These are phyloP conservation scores for Diaporthe citrichinensis DNA, from an alignment of 2,329 filamentous ascomycete species.

Conservation along the genomic window DNA sequence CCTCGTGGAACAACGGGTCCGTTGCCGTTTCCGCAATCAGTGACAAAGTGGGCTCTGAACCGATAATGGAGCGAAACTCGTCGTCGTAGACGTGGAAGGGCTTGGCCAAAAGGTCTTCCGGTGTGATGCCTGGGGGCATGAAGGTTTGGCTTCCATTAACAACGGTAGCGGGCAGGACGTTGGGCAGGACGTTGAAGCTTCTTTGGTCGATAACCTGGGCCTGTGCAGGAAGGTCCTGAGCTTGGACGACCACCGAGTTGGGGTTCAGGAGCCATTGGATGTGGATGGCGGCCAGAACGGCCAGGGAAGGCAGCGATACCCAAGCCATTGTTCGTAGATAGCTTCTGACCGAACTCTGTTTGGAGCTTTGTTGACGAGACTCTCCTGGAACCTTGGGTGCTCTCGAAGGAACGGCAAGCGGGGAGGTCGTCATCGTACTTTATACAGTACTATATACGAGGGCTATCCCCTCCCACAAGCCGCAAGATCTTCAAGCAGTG, in stretches of 20 bases:
- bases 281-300: slow-evolving; percentile 36
- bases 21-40: slow-evolving; percentile 60
- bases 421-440: slow-evolving; percentile 24
- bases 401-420: background rate
- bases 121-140: slow-evolving; percentile 59
- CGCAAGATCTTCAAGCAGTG: slow-evolving; percentile 16
- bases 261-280: slow-evolving; percentile 38
- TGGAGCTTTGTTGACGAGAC: background rate
- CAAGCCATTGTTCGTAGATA: slow-evolving; percentile 40
- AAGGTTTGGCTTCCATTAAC: slow-evolving; percentile 56
- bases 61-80: slow-evolving; percentile 65
- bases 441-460: slow-evolving; percentile 2
- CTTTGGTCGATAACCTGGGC: slow-evolving; percentile 61
- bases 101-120: slow-evolving; percentile 54
- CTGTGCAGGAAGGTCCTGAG: slow-evolving; percentile 48
- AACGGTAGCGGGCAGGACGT: slow-evolving; percentile 54
- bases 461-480: slow-evolving; percentile 3
- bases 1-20: slow-evolving; percentile 69
- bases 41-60: slow-evolving; percentile 62
- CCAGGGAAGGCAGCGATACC: slow-evolving; percentile 34
- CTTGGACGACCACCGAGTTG: slow-evolving; percentile 7
- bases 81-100: slow-evolving; percentile 64
- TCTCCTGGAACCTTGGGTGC: background rate
- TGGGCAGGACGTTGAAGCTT: slow-evolving; percentile 58
- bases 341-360: slow-evolving; percentile 8